A percentile compares a stretch with the other conserved stretches of the same genome.
Conservation (phyloP, 768 basidiomycete species). For the Mrakia gelida region DNA sequence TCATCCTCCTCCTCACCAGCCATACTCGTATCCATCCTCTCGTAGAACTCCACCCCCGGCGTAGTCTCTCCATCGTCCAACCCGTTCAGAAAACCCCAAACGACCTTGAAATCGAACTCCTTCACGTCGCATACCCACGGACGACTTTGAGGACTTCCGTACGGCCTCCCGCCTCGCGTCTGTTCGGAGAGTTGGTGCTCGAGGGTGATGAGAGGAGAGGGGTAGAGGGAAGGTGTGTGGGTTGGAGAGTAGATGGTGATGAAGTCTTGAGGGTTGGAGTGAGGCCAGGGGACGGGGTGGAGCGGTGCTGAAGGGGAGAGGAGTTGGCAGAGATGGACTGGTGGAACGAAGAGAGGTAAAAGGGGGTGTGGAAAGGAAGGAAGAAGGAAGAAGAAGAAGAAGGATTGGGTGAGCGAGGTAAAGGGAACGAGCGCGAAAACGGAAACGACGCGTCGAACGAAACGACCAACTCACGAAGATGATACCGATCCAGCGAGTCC, state of each 20-base stretch:
- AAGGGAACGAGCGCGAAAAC: no score
- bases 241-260: conserved; percentile 19
- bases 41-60: conserved; percentile 4
- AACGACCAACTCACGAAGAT: conserved; percentile 9
- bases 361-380: neutral
- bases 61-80: conserved; percentile 29
- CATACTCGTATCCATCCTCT: neutral
- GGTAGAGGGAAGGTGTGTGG: neutral
- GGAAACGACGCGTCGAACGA: neutral
- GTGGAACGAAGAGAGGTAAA: neutral
- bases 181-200: conserved; percentile 18
- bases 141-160: conserved; percentile 11
- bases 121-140: conserved; percentile 24
- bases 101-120: conserved; percentile 9
- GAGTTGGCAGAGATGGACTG: conserved; percentile 28
- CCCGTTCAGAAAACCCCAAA: conserved; percentile 31
- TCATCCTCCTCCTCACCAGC: neutral
- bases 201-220: conserved; percentile 3
- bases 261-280: conserved; percentile 20
- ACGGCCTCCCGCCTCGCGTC: conserved; percentile 2
- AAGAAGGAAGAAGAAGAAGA: neutral
- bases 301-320: conserved; percentile 14
- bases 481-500: conserved; percentile 22
- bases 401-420: neutral
- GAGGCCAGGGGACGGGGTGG: conserved; percentile 23